A percentile compares a stretch with the other conserved stretches of the same genome.
phyloP scores from a whole-genome alignment of 768 basidiomycete species.

The Trametes gibbosa region DNA sequence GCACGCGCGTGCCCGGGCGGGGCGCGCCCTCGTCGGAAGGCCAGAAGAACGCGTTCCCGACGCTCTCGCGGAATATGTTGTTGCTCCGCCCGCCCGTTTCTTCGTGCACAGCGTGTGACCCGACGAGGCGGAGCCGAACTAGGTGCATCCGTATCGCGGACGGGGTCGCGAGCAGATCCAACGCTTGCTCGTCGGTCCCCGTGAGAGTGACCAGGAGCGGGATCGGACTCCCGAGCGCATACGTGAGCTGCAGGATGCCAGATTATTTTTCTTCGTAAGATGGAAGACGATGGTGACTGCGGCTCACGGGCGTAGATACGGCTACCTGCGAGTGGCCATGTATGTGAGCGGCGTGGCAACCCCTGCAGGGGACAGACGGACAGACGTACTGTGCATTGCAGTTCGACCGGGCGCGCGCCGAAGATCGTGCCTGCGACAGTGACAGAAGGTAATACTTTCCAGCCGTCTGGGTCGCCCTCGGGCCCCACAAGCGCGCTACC shows the following conservation, averaged over 20 bases:
- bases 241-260: conserved; percentile 40
- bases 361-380: not conserved
- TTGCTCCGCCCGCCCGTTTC: conserved; percentile 41
- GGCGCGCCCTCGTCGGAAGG: conserved; percentile 33
- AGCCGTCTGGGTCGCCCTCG: conserved; percentile 40
- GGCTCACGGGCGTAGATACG: conserved; percentile 46
- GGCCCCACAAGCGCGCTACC: conserved; percentile 35
- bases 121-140: conserved; percentile 46
- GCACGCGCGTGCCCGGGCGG: conserved; percentile 32
- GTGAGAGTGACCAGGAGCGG: conserved; percentile 48
- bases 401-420: conserved; percentile 28
- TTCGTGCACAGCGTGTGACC: conserved; percentile 42
- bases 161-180: conserved; percentile 47
- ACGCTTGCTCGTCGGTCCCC: conserved; percentile 43
- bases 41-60: conserved; percentile 52
- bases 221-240: conserved; percentile 49
- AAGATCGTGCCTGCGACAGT: conserved; percentile 36
- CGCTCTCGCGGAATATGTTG: conserved; percentile 43
- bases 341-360: not conserved
- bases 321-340: conserved; percentile 37
- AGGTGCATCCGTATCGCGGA: conserved; percentile 42
- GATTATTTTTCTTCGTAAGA: not conserved
- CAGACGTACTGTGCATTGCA: conserved; percentile 33
- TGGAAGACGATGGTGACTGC: too few relatives aligned
- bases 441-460: conserved; percentile 35